Evolutionary conservation across 164 flowering plant species (phyloP).

Genomic region (Pachysandra terminalis): DNA sequence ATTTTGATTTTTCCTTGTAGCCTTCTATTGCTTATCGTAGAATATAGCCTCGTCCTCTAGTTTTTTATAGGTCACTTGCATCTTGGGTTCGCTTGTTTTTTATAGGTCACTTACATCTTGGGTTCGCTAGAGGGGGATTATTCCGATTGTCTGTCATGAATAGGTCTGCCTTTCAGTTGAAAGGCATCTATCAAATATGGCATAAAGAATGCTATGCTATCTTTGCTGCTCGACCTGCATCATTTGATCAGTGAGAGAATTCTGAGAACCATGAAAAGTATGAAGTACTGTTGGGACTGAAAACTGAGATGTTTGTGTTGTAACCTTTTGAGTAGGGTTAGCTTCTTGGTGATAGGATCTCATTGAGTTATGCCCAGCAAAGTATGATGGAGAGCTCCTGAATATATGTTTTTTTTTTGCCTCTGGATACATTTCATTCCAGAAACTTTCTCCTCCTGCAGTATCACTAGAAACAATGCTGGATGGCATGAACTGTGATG

Average conservation of each 20-base stretch:
- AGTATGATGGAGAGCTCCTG: slow-evolving; percentile 52
- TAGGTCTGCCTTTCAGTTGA: slow-evolving; percentile 49
- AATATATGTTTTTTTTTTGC: slow-evolving; percentile 61
- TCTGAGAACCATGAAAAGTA: not conserved
- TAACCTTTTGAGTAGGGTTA: slow-evolving; percentile 54
- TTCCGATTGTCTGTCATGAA: slow-evolving; percentile 35
- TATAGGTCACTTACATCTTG: no score
- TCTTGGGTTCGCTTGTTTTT: slow-evolving; percentile 32
- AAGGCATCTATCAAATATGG: slow-evolving; percentile 46
- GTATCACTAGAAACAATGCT: slow-evolving; percentile 2
- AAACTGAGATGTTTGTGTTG: not conserved
- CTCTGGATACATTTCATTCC: slow-evolving; percentile 48
- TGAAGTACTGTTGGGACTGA: not conserved
- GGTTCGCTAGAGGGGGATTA: slow-evolving; percentile 21
- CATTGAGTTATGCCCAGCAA: slow-evolving; percentile 64
- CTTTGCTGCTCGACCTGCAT: slow-evolving; percentile 65
- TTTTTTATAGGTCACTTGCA: slow-evolving; percentile 29
- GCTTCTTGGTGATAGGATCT: slow-evolving; percentile 60
- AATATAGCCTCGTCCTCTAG: slow-evolving; percentile 50
- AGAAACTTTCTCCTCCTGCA: slow-evolving; percentile 62
- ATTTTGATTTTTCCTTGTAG: slow-evolving; percentile 50
- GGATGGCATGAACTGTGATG: not conserved
- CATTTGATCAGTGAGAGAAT: not conserved
- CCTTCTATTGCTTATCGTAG: slow-evolving; percentile 63
- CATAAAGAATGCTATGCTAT: slow-evolving; percentile 65